Evolutionary conservation across 768 basidiomycete genomes (phyloP), one percentile per base, ranked within the genome.

Genomic region (Suillus sp.): DNA sequence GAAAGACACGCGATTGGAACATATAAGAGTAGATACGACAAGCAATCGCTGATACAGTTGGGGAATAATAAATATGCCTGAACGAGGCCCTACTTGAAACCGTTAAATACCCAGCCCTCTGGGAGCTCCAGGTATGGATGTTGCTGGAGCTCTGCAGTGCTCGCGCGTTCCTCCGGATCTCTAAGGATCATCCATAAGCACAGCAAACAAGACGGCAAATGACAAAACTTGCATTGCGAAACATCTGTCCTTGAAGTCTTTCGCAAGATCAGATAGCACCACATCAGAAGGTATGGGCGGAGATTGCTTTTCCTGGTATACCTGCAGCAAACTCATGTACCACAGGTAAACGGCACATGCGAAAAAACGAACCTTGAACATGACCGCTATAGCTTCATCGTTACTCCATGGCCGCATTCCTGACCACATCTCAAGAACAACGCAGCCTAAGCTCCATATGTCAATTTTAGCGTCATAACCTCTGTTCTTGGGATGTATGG

Each of bases 401-500:
- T 92, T 90, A 34, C 83, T 87, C 97, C 96, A 99, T 2, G 97
- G 97, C 54, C 96, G 80, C 72, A 87, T 85, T 20, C 96, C 97
- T 25, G 93, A 91, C 90, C 95, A 96, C 97, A 99, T 99, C 76
- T 99, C 97, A 67, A 98, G 82, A 20, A 96, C 91, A n/a, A 99
- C 93, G 78, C 97, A 99, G 2, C 97, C 97, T 5, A 99, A 84
- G 75, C 94, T 95, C 97, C 97, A 99, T 67, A 99, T 96, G 72
- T 99, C 97, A 60, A 97, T 89, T 78, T 99, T 99, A 70, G 90
- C 91, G 69, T 94, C 95, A 75, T 99, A 99, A 0, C 95, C 95
- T 68, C 91, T 89, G 74, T 89, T 88, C 74, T 90, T 86, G 38
- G 91, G 89, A 66, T 94, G 89, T 64, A 95, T 86, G 60, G 96